A percentile compares a stretch with the other conserved stretches of the same genome.
These are phyloP conservation scores for Blakeslea trispora DNA, from an alignment of 371 early-diverging fungal species.

Conservation along the genomic window DNA sequence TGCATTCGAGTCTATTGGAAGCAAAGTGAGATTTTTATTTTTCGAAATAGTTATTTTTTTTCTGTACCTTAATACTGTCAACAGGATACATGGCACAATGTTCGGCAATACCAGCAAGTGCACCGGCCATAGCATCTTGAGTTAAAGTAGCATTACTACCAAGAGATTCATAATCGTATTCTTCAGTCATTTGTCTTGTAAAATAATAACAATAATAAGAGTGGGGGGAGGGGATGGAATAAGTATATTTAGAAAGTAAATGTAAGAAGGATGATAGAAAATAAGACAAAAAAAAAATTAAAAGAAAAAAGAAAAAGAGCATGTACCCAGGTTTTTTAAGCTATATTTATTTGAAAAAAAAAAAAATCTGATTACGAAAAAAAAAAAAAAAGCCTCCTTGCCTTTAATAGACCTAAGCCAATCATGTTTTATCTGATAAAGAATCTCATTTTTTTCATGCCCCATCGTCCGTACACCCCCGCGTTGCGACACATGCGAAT, in stretches of 20 bases:
- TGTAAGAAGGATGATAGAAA: conserved; percentile 1
- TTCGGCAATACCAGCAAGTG: conserved; percentile 93
- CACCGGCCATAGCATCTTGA: conserved; percentile 86
- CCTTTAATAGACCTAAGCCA: conserved; percentile 7
- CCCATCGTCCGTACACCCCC: conserved; percentile 1
- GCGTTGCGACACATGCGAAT: not conserved
- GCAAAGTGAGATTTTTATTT: conserved; percentile 9
- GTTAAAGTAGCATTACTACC: conserved; percentile 73
- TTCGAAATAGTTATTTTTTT: conserved; percentile 1
- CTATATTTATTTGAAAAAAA: not conserved
- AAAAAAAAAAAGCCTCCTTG: conserved; percentile 9
- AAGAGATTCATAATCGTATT: conserved; percentile 86
- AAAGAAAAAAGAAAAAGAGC: conserved; percentile 12
- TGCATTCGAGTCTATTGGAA: conserved; percentile 84
- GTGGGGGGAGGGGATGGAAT: conserved; percentile 12
- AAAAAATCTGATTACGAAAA: conserved; percentile 25
- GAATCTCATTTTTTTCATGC: not conserved
- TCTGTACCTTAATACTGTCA: conserved; percentile 84
- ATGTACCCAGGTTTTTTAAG: no score
- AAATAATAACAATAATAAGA: conserved; percentile 5
- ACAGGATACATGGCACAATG: conserved; percentile 93
- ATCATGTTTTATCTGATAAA: conserved; percentile 22
- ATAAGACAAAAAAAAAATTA: conserved; percentile 8
- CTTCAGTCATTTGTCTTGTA: conserved; percentile 36
- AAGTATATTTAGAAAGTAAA: no score